These are phyloP conservation scores for Metarhizium robertsii DNA, from an alignment of 2,329 filamentous ascomycete species.

Conservation along the genomic window DNA sequence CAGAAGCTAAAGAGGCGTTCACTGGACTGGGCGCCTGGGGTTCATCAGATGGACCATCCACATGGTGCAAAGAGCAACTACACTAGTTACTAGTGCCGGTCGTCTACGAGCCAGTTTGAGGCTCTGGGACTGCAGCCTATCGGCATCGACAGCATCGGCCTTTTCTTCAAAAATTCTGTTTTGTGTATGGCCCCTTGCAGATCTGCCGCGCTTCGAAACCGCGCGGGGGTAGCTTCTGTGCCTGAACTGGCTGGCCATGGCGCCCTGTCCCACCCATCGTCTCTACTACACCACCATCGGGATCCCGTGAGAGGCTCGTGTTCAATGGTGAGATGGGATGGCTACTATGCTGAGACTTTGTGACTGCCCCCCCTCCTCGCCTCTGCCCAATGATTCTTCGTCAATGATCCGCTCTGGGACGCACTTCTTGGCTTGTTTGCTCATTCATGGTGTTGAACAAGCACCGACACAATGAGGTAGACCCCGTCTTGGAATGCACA, in stretches of 20 bases:
- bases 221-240: not conserved
- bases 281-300: not conserved
- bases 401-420: not conserved
- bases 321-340: not conserved
- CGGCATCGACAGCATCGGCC: not conserved
- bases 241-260: not conserved
- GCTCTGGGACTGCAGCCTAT: conserved; percentile 1
- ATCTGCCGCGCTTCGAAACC: not conserved
- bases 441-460: not conserved
- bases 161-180: not conserved
- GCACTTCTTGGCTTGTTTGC: not conserved
- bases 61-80: not conserved
- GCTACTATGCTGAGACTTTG: not conserved
- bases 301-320: not conserved
- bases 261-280: not conserved
- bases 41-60: not conserved
- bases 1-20: not conserved
- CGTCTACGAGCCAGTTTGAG: not conserved
- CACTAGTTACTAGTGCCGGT: not conserved
- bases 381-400: not conserved
- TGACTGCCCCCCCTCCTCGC: not conserved
- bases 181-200: not conserved
- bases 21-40: too few relatives aligned
- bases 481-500: not conserved
- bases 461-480: not conserved